Conservation (phyloP, 768 basidiomycete species). For the Termitomyces sp. region DNA sequence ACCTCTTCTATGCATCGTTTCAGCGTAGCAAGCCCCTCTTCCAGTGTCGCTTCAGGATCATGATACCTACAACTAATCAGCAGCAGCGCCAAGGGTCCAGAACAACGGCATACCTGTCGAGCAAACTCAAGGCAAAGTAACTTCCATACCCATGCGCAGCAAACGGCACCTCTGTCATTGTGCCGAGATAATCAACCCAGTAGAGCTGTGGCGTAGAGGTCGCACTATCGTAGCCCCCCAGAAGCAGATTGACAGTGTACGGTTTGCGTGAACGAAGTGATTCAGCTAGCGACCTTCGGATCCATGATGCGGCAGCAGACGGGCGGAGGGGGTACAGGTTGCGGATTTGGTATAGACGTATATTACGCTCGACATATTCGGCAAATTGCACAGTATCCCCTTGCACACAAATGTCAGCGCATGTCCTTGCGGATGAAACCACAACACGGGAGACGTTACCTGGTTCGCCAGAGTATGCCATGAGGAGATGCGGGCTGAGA, state of each 20-base stretch:
- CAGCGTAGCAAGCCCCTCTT: conserved; percentile 81
- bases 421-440: too few species aligned
- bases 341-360: conserved; percentile 94
- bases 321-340: conserved; percentile 88
- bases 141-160: conserved; percentile 94
- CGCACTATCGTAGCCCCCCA: conserved; percentile 89
- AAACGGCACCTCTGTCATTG: conserved; percentile 83
- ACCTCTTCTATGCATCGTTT: conserved; percentile 88
- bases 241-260: conserved; percentile 87
- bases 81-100: too few species aligned
- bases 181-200: conserved; percentile 97
- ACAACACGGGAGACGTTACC: conserved; percentile 48
- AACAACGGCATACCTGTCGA: conserved; percentile 65
- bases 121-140: conserved; percentile 87
- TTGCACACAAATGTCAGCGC: conserved; percentile 18
- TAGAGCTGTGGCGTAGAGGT: conserved; percentile 71
- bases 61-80: conserved; percentile 79
- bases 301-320: conserved; percentile 90
- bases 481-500: conserved; percentile 84
- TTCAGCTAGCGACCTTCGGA: conserved; percentile 83
- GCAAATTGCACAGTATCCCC: conserved; percentile 97
- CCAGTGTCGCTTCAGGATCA: conserved; percentile 76
- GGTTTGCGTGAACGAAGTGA: conserved; percentile 84
- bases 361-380: conserved; percentile 93
- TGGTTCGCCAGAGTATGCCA: conserved; percentile 94